Percentiles rank a stretch among this genome's conserved stretches.
Evolutionary conservation across 2,329 filamentous ascomycete genomes (phyloP).

Genomic region (Xylaria sp.): DNA sequence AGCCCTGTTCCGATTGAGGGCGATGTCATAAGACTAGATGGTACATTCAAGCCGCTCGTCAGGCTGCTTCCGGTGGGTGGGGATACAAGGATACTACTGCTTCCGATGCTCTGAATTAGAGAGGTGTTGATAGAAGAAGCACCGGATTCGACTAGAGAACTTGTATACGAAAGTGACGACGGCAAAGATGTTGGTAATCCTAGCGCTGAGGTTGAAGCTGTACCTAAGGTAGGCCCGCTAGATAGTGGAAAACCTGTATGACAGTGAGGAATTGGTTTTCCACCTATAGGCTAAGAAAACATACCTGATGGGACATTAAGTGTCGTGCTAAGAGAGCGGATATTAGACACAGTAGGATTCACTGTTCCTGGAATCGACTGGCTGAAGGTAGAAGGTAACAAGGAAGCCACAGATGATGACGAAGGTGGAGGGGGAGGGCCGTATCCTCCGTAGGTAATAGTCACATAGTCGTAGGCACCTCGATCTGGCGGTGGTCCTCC

Average conservation of each 20-base stretch:
- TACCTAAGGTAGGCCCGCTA: neutral
- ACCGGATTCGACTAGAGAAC: neutral
- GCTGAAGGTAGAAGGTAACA: constrained; percentile 31
- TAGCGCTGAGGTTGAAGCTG: neutral
- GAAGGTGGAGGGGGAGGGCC: constrained; percentile 44
- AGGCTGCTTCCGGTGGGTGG: constrained; percentile 17
- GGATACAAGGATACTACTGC: constrained; percentile 16
- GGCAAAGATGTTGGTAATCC: neutral
- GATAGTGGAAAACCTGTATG: constrained; percentile 19
- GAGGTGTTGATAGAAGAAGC: constrained; percentile 22
- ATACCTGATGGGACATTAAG: constrained; percentile 12
- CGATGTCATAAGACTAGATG: constrained; percentile 15
- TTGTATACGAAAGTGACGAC: constrained; percentile 12
- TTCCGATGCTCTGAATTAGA: constrained; percentile 24
- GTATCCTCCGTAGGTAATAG: constrained; percentile 47
- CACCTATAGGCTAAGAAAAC: neutral
- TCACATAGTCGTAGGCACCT: constrained; percentile 44
- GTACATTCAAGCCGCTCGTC: constrained; percentile 14
- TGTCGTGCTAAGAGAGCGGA: constrained; percentile 6
- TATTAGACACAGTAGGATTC: constrained; percentile 16
- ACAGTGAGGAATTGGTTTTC: constrained; percentile 1
- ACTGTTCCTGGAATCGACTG: constrained; percentile 28
- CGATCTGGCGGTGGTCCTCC: constrained; percentile 41
- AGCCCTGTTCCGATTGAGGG: constrained; percentile 6
- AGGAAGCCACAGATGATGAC: constrained; percentile 32